These are phyloP conservation scores for Cyclotella baltica DNA, from an alignment of 108 stramenopile genomes.

Conservation along the genomic window DNA sequence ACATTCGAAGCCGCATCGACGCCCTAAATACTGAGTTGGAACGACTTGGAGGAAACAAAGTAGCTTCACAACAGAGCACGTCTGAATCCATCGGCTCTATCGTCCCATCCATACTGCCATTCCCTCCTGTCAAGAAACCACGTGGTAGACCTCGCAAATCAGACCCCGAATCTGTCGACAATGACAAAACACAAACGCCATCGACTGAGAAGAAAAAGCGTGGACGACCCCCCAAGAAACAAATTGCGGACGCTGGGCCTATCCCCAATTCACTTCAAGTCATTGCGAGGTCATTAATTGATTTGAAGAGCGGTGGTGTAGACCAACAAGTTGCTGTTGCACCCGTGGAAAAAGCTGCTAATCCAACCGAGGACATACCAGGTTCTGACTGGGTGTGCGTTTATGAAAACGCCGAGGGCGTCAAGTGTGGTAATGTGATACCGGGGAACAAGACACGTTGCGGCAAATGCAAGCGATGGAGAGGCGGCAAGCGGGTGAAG, in stretches of 20 bases:
- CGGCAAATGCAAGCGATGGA: slow-evolving; percentile 39
- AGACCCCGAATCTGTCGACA: neutral
- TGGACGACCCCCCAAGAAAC: slow-evolving; percentile 12
- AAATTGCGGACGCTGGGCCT: neutral
- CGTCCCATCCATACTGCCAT: slow-evolving; percentile 19
- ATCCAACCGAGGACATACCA: too few relatives aligned
- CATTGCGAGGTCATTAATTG: slow-evolving; percentile 1
- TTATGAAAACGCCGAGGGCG: too few relatives aligned
- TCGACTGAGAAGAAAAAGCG: slow-evolving; percentile 9
- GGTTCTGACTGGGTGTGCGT: too few relatives aligned
- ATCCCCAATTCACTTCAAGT: slow-evolving; percentile 10
- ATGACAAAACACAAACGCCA: neutral
- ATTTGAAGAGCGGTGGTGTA: neutral
- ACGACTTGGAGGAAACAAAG: slow-evolving; percentile 26
- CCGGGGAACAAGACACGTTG: slow-evolving; percentile 24
- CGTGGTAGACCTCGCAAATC: slow-evolving; percentile 13
- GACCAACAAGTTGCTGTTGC: neutral
- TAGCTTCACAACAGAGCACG: neutral
- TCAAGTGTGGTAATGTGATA: slow-evolving; percentile 24
- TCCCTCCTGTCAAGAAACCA: slow-evolving; percentile 22
- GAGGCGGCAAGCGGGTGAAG: slow-evolving; percentile 31
- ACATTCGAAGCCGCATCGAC: slow-evolving; percentile 24
- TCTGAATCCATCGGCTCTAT: neutral
- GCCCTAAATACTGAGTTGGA: slow-evolving; percentile 29
- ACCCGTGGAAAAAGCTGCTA: neutral